These are phyloP conservation scores for Aspergillus thermomutatus DNA, from an alignment of 2,329 filamentous ascomycete genomes.

Conservation along the genomic window DNA sequence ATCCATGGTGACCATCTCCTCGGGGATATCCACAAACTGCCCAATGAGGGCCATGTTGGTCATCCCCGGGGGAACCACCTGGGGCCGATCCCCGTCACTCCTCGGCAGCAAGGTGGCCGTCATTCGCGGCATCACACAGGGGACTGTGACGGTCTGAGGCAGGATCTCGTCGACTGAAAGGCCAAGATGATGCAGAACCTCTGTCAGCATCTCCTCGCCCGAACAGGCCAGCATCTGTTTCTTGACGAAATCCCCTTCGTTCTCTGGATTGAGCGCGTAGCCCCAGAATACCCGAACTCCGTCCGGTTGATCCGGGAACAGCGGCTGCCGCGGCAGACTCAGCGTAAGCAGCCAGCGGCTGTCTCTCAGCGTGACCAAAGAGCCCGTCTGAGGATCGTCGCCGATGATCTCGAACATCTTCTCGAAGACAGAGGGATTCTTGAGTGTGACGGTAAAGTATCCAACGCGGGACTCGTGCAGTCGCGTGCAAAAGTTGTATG, in stretches of 20 bases:
- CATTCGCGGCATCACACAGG: conserved; percentile 41
- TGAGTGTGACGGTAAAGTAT: conserved; percentile 42
- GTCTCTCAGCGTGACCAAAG: conserved; percentile 38
- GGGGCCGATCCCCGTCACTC: conserved; percentile 34
- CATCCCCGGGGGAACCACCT: conserved; percentile 35
- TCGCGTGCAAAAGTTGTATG: conserved; percentile 41
- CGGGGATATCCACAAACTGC: conserved; percentile 42
- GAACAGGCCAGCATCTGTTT: conserved; percentile 43
- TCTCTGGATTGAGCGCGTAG: conserved; percentile 38
- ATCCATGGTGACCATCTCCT: conserved; percentile 39
- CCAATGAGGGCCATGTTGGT: conserved; percentile 41
- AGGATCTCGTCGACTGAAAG: conserved; percentile 31
- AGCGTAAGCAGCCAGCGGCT: conserved; percentile 42
- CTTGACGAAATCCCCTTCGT: conserved; percentile 34
- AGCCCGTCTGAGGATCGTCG: conserved; percentile 31
- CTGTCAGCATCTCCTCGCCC: conserved; percentile 39
- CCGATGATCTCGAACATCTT: conserved; percentile 25
- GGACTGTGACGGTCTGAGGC: conserved; percentile 30
- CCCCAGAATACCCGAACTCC: conserved; percentile 40
- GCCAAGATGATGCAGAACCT: conserved; percentile 38
- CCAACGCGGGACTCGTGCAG: conserved; percentile 37
- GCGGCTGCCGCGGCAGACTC: conserved; percentile 41
- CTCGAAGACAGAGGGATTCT: conserved; percentile 29
- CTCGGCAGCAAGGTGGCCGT: conserved; percentile 38
- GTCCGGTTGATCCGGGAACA: conserved; percentile 38